Percentiles rank a stretch among this genome's conserved stretches.
Conservation (phyloP, 257 asterid genomes). For the Verbascum thapsus region DNA sequence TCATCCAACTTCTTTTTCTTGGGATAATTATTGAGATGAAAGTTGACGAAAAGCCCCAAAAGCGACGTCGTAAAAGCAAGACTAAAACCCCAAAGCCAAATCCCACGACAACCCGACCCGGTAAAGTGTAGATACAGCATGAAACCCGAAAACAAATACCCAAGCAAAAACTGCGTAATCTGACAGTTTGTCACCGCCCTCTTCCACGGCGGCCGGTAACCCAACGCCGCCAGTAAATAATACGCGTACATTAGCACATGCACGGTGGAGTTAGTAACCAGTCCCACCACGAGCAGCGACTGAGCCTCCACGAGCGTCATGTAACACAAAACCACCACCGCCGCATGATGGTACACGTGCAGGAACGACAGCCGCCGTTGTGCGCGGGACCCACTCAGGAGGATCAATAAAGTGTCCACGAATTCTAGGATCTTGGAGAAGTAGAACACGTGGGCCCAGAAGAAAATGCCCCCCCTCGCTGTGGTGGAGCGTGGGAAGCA, state of each 20-base stretch:
- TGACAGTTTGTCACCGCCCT: conserved; percentile 64
- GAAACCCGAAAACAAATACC: conserved; percentile 46
- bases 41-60: conserved; percentile 56
- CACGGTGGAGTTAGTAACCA: conserved; percentile 59
- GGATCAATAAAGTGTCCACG: conserved; percentile 55
- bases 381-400: conserved; percentile 49
- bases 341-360: conserved; percentile 77
- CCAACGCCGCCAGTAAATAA: conserved; percentile 55
- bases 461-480: conserved; percentile 52
- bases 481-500: conserved; percentile 55
- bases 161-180: conserved; percentile 62
- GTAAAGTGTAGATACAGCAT: conserved; percentile 56
- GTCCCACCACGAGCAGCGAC: conserved; percentile 63
- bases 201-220: conserved; percentile 70
- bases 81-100: conserved; percentile 55
- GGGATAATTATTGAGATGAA: conserved; percentile 60
- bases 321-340: conserved; percentile 58
- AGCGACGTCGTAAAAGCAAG: conserved; percentile 57
- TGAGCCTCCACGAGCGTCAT: conserved; percentile 54
- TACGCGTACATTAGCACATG: conserved; percentile 80
- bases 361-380: conserved; percentile 63
- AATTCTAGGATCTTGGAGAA: conserved; percentile 67
- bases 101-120: conserved; percentile 69
- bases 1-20: conserved; percentile 21
- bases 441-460: conserved; percentile 74